Evolutionary conservation across 2,329 filamentous ascomycete genomes (phyloP), one percentile per base, ranked within the genome.

Genomic region (Apiospora marii): DNA sequence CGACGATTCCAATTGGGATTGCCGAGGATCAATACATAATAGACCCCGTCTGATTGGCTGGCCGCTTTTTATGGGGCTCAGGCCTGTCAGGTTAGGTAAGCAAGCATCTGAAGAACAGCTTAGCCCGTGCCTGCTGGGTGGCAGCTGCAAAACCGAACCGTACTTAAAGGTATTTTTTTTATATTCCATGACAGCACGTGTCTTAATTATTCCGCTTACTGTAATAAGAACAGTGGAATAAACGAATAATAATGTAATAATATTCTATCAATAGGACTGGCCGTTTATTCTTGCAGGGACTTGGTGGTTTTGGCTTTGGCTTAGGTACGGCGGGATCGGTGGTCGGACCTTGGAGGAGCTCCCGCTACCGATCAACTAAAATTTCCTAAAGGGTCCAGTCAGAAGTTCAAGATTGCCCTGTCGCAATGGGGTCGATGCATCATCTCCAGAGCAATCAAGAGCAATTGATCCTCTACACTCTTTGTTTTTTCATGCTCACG

Each of bases 11-110:
- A 49, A 49, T 69, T 69, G 67, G 67, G 44, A 69, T 69, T 69
- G 67, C 67, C 67, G 67, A 69, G 67, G 67, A 69, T 49, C 46
- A 49, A 49, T 69, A 69, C 67, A 37, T 14, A 69, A 69, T 69
- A 49, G 16, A 24, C 3, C 44, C 6, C 27, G 27, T 37, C 27
- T 69, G 67, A 69, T 69, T 69, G 67, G 67, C 4, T 14, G 7
- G 44, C 7, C 12, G 16, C 22, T 2, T 14, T 64, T 64, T 13
- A 4, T 41, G 58, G 58, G 19, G 58, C 3, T 34, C 34, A 6
- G 3, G 53, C 27, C 51, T 30, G 24, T 16, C 43, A 24, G 30
- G 27, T 64, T 64, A 64, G 58, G 58, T 64, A 64, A 64, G 58
- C 58, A 10, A 64, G 22, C 58, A 64, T 64, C 34, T 64, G 53